Evolutionary conservation across 2,329 filamentous ascomycete genomes (phyloP), one percentile per base, ranked within the genome.

Genomic region (Phaeoacremonium minimum): DNA sequence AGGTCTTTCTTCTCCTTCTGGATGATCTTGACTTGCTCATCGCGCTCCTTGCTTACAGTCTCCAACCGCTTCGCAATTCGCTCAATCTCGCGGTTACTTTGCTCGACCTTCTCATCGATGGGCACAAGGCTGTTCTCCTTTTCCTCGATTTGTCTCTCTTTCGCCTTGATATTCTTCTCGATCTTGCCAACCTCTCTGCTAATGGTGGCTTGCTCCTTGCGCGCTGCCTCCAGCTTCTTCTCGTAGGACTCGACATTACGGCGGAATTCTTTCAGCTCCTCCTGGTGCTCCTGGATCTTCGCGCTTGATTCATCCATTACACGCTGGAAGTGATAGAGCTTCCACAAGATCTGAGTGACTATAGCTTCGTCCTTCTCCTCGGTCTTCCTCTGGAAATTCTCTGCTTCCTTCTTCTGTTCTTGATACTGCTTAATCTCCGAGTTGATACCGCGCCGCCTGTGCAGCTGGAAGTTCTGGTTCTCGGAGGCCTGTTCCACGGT

Each of bases 371-470:
- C 91, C 33, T 87, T 82, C 58, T 97, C 88, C 36, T 93, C 85
- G 2, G 85, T 85, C 62, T 96, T 97, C 46, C 79, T 82, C 55
- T 94, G 86, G 56, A 91, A 98, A 49, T 84, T 91, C 47, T 98
- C 93, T 5, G 91, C 91, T 56, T 97, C 93, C 48, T 82, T 83
- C 66, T 97, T 97, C 62, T 97, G 91, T 58, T 97, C 89, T 53
- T 95, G 86, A 53, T 96, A 98, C 52, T 95, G 89, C 58, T 93
- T 95, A 58, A 98, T 94, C 63, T 98, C 93, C 4, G 89, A 91
- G 60, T 97, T 97, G 65, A 98, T 96, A 32, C 87, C 89, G 48
- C 93, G 82, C 20, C 93, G 86, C 43, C 90, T 80, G 53, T 93
- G 85, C 7, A 97, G 78, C 57, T 95, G 90, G 48, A 88, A 86